These are phyloP conservation scores for Pseudonitzschia multiseries DNA, from an alignment of 108 stramenopile species.

Conservation along the genomic window DNA sequence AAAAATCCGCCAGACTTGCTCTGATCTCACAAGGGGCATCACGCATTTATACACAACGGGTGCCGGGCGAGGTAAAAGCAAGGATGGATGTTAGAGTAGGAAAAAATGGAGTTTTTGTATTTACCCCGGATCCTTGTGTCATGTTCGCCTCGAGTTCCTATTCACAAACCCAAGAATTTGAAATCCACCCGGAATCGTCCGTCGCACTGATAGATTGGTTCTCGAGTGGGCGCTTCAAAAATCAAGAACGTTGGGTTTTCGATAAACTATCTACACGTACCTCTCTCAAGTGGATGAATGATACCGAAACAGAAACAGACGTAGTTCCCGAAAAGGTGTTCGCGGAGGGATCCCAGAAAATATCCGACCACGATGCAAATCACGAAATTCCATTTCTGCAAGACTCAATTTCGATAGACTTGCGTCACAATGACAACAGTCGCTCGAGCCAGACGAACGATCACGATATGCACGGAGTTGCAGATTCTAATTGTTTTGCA, in stretches of 20 bases:
- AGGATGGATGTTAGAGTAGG: constrained; percentile 36
- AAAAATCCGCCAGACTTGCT: constrained; percentile 53
- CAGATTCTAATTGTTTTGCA: constrained; percentile 38
- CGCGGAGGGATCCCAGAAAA: neutral
- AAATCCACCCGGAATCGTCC: constrained; percentile 33
- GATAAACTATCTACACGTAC: constrained; percentile 29
- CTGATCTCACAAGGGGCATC: constrained; percentile 71
- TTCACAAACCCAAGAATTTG: constrained; percentile 34
- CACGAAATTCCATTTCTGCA: constrained; percentile 32
- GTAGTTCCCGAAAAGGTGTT: too few species aligned
- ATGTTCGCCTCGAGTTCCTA: constrained; percentile 38
- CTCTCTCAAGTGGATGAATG: constrained; percentile 8
- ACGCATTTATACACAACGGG: constrained; percentile 31
- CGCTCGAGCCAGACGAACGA: neutral
- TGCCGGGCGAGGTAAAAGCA: constrained; percentile 19
- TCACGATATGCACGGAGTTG: constrained; percentile 29
- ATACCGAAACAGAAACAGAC: too few species aligned
- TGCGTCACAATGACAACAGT: neutral
- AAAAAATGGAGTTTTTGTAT: constrained; percentile 37
- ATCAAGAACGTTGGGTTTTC: constrained; percentile 54
- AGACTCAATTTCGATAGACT: constrained; percentile 34
- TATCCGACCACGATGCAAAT: neutral
- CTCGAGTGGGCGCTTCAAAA: constrained; percentile 42
- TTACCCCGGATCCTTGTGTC: constrained; percentile 58
- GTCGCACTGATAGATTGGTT: constrained; percentile 56